These are phyloP conservation scores for Yamadazyma conglobata DNA, from an alignment of 1,139 yeast genomes.

Conservation along the genomic window DNA sequence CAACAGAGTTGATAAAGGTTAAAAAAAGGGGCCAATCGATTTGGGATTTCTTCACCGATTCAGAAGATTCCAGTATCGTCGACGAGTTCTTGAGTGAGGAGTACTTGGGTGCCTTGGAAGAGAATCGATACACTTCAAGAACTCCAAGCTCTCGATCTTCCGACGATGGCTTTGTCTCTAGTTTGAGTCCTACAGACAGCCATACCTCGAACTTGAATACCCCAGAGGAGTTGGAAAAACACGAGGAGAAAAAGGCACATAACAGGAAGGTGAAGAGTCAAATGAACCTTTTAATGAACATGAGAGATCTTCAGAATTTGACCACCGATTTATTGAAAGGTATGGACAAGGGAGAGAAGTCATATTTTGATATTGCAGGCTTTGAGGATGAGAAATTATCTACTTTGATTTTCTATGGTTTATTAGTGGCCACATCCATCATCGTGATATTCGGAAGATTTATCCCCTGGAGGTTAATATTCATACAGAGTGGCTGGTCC, in stretches of 20 bases:
- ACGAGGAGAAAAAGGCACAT: conserved; percentile 18
- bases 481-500: conserved; percentile 57
- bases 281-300: conserved; percentile 46
- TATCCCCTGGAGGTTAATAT: conserved; percentile 63
- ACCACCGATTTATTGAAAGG: conserved; percentile 53
- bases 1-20: conserved; percentile 33
- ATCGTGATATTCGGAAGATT: conserved; percentile 55
- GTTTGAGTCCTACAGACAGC: conserved; percentile 4
- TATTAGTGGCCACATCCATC: conserved; percentile 29
- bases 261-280: conserved; percentile 31
- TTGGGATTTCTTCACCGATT: conserved; percentile 46
- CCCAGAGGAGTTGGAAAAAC: conserved; percentile 13
- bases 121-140: conserved; percentile 10
- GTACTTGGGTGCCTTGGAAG: conserved; percentile 13
- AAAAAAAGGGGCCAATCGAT: conserved; percentile 56
- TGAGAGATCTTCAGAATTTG: conserved; percentile 62
- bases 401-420: conserved; percentile 48
- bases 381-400: conserved; percentile 70
- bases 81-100: conserved; percentile 33
- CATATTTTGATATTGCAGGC: conserved; percentile 63
- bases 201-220: conserved; percentile 10
- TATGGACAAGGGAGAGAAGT: conserved; percentile 52
- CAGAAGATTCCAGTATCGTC: conserved; percentile 37
- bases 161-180: conserved; percentile 15
- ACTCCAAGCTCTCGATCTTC: conserved; percentile 22